Conservation (phyloP, 495 filamentous ascomycete species). For the Glarea lozoyensis region DNA sequence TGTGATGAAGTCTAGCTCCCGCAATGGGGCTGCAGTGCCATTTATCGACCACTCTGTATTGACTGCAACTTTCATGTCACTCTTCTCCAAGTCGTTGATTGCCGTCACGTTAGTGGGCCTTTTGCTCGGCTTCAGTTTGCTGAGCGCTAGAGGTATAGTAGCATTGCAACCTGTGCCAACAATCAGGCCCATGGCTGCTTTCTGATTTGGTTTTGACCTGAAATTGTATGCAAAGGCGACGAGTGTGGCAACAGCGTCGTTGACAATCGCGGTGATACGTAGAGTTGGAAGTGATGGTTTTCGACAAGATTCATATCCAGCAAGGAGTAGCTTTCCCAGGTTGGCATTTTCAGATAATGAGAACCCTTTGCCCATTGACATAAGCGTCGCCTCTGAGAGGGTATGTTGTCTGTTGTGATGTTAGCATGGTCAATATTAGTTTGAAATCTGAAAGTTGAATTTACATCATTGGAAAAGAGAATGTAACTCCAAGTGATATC, state of each 20-base stretch:
- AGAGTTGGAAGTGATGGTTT: constrained; percentile 49
- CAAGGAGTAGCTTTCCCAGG: constrained; percentile 56
- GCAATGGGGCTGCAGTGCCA: constrained; percentile 58
- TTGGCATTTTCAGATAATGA: constrained; percentile 65
- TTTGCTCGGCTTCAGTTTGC: constrained; percentile 56
- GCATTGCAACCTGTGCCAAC: constrained; percentile 80
- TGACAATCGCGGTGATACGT: constrained; percentile 67
- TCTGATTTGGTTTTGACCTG: constrained; percentile 43
- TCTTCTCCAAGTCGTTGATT: constrained; percentile 21
- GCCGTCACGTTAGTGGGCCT: constrained; percentile 31
- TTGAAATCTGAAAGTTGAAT: constrained; percentile 12
- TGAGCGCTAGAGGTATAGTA: constrained; percentile 62
- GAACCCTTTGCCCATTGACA: constrained; percentile 87
- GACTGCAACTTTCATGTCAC: constrained; percentile 54
- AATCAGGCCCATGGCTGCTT: constrained; percentile 71
- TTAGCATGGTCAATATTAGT: constrained; percentile 3
- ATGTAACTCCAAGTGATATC: constrained; percentile 72
- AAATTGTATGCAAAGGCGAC: constrained; percentile 65
- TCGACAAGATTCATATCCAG: constrained; percentile 50
- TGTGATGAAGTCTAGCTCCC: constrained; percentile 54
- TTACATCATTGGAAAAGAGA: constrained; percentile 76
- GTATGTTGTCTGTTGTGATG: constrained; percentile 50
- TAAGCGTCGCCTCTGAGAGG: constrained; percentile 65
- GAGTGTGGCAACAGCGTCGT: constrained; percentile 73
- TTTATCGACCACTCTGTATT: constrained; percentile 87